Evolutionary conservation across 2,329 filamentous ascomycete genomes (phyloP).

Genomic region (Sporothrix mexicana): DNA sequence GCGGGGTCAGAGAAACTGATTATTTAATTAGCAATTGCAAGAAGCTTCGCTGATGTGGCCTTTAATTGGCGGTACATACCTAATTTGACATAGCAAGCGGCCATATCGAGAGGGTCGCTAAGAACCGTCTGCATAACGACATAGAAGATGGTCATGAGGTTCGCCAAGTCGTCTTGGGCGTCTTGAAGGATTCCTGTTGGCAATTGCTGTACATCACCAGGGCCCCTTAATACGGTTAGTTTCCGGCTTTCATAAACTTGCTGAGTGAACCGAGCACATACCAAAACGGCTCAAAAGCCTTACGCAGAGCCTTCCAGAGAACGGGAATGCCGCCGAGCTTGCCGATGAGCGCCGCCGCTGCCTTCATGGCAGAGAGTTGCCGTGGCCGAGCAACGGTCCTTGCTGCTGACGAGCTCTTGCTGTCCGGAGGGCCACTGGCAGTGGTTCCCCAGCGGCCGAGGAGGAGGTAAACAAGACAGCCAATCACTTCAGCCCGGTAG

Average conservation of each 20-base stretch:
- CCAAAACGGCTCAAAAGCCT: constrained; percentile 60
- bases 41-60: too few species aligned
- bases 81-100: constrained; percentile 55
- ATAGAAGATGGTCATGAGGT: constrained; percentile 41
- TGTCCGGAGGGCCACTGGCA: constrained; percentile 55
- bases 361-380: constrained; percentile 66
- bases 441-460: constrained; percentile 75
- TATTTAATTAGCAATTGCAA: constrained; percentile 35
- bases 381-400: constrained; percentile 59
- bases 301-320: constrained; percentile 58
- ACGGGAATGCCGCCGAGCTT: constrained; percentile 57
- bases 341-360: constrained; percentile 58
- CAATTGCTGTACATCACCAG: constrained; percentile 53
- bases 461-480: constrained; percentile 65
- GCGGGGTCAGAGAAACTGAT: constrained; percentile 65
- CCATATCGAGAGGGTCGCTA: constrained; percentile 58
- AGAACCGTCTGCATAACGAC: constrained; percentile 60
- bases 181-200: constrained; percentile 53
- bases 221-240: constrained; percentile 46
- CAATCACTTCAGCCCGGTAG: constrained; percentile 59
- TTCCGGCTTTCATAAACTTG: background rate
- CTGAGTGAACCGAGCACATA: constrained; percentile 39
- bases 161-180: constrained; percentile 53
- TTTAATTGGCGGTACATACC: constrained; percentile 48
- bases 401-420: constrained; percentile 49